Evolutionary conservation across 2,329 filamentous ascomycete genomes (phyloP).

Genomic region (Emergomyces orientalis): DNA sequence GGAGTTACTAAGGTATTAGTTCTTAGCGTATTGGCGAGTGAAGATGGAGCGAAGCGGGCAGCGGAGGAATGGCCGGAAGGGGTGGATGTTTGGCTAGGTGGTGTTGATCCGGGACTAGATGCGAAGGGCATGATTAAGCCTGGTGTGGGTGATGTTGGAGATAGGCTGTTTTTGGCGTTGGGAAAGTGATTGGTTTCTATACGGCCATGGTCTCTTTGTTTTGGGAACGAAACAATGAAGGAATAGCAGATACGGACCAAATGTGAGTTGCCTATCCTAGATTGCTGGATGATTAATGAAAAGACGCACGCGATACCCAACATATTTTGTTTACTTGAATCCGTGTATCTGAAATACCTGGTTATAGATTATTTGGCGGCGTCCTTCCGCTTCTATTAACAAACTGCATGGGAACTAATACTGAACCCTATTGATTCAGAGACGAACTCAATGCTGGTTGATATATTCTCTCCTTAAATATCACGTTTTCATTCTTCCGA

Average conservation of each 20-base stretch:
- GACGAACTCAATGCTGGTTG: background rate
- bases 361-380: background rate
- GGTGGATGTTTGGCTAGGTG: conserved; percentile 64
- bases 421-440: background rate
- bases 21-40: conserved; percentile 63
- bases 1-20: conserved; percentile 75
- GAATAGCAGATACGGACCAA: background rate
- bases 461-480: background rate
- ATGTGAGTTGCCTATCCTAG: background rate
- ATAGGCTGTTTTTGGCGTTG: conserved; percentile 78
- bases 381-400: background rate
- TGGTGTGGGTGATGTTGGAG: conserved; percentile 81
- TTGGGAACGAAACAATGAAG: background rate
- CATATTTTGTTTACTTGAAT: background rate
- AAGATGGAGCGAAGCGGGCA: conserved; percentile 59
- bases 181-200: conserved; percentile 52
- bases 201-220: background rate
- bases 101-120: conserved; percentile 63
- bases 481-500: background rate
- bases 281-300: background rate
- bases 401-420: background rate
- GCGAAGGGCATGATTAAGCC: conserved; percentile 82
- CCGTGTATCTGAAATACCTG: background rate
- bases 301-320: background rate
- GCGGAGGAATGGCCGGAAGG: conserved; percentile 61